A percentile compares a stretch with the other conserved stretches of the same genome.
Evolutionary conservation across 2,329 filamentous ascomycete species (phyloP).

Genomic region (Fonsecaea pedrosoi): DNA sequence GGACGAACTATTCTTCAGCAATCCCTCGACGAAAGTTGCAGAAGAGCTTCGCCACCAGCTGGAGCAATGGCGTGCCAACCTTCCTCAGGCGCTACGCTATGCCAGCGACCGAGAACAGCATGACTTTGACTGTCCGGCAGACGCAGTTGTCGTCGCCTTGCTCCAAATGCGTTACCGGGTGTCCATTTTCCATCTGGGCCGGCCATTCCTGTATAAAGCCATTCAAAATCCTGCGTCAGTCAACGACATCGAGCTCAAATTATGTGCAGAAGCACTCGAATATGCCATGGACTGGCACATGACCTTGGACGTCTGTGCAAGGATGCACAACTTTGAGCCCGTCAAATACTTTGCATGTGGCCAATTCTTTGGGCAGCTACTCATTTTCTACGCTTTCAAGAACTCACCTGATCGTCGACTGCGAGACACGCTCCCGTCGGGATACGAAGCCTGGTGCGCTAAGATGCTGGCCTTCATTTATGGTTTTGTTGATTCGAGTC

Average conservation of each 20-base stretch:
- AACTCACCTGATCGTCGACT: slow-evolving; percentile 47
- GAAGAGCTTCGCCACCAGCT: slow-evolving; percentile 62
- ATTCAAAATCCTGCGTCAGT: slow-evolving; percentile 48
- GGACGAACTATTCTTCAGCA: slow-evolving; percentile 56
- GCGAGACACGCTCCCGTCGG: slow-evolving; percentile 46
- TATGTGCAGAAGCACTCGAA: slow-evolving; percentile 48
- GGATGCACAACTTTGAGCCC: slow-evolving; percentile 53
- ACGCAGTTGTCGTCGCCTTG: slow-evolving; percentile 32
- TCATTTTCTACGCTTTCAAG: slow-evolving; percentile 52
- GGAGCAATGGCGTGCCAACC: slow-evolving; percentile 61
- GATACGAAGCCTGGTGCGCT: slow-evolving; percentile 51
- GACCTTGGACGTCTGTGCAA: slow-evolving; percentile 47
- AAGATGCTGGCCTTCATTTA: slow-evolving; percentile 52
- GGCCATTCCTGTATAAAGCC: slow-evolving; percentile 45
- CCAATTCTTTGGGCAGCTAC: slow-evolving; percentile 51
- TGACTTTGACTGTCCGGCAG: slow-evolving; percentile 23
- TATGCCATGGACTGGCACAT: slow-evolving; percentile 54
- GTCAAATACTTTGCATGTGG: slow-evolving; percentile 52
- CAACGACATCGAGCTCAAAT: slow-evolving; percentile 50
- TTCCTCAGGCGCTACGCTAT: slow-evolving; percentile 58
- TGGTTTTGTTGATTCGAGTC: slow-evolving; percentile 48
- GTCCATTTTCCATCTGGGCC: slow-evolving; percentile 34
- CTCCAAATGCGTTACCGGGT: slow-evolving; percentile 35
- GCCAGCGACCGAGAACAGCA: slow-evolving; percentile 45
- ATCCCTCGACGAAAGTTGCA: slow-evolving; percentile 55